A percentile compares a stretch with the other conserved stretches of the same genome.
Conservation (phyloP, 73 alveolate species). For the Tetrahymena borealis region DNA sequence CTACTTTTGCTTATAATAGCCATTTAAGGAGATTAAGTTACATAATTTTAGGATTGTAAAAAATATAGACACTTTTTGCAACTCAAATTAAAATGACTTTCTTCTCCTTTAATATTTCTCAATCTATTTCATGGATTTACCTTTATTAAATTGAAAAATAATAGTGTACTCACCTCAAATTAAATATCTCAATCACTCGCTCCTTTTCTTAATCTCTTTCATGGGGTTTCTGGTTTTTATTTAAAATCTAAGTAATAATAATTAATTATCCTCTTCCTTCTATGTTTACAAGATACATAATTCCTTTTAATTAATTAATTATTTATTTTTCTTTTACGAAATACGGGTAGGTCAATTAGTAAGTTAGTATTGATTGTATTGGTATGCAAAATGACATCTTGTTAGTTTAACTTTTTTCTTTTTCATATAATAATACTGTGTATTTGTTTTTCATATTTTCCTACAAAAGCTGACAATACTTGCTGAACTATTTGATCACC, state of each 20-base stretch:
- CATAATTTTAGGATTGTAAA: not conserved
- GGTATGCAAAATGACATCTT: too few relatives aligned
- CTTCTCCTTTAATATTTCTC: not conserved
- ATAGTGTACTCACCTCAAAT: not conserved
- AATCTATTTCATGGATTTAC: not conserved
- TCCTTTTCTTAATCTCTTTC: not conserved
- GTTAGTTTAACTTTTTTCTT: too few relatives aligned
- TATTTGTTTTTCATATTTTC: too few relatives aligned
- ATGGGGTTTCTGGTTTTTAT: not conserved
- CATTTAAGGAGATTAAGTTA: not conserved
- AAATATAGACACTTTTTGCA: not conserved
- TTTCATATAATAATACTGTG: too few relatives aligned
- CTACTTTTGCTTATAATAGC: too few relatives aligned
- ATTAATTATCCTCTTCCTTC: not conserved
- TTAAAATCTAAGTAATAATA: not conserved
- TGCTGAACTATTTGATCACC: too few relatives aligned
- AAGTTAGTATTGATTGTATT: too few relatives aligned
- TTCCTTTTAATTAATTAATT: not conserved
- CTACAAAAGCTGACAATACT: too few relatives aligned
- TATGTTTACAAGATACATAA: not conserved
- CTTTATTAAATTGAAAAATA: not conserved
- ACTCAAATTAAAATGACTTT: not conserved
- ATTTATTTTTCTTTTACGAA: not conserved
- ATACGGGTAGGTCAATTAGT: not conserved
- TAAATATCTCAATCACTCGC: not conserved